A percentile compares a stretch with the other conserved stretches of the same genome.
Evolutionary conservation across 176 grass and related monocot species (phyloP).

Genomic region (Luzula sylvatica): DNA sequence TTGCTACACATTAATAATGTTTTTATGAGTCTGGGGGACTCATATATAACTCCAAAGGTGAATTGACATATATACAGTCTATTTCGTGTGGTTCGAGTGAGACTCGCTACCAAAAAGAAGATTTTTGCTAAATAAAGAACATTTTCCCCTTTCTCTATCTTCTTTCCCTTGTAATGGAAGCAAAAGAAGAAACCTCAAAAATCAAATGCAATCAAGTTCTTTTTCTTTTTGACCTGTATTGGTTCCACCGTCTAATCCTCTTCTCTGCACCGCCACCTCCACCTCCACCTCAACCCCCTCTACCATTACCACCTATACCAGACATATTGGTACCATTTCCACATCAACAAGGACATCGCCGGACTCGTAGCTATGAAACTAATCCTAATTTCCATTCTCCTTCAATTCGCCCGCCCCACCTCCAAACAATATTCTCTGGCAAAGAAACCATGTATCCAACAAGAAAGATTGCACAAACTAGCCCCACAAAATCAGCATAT

Average conservation of each 20-base stretch:
- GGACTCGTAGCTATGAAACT: conserved; percentile 39
- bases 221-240: conserved; percentile 51
- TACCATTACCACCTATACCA: background rate
- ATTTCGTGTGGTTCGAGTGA: too few species aligned
- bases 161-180: conserved; percentile 7
- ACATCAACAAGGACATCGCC: conserved; percentile 33
- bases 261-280: conserved; percentile 7
- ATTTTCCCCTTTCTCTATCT: too few species aligned
- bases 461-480: background rate
- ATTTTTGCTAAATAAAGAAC: too few species aligned
- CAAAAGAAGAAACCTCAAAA: background rate
- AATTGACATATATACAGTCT: too few species aligned
- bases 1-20: too few species aligned
- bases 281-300: background rate
- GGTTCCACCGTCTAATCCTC: conserved; percentile 57
- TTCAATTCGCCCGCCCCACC: conserved; percentile 16
- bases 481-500: too few species aligned
- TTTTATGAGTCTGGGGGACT: too few species aligned
- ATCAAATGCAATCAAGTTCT: conserved; percentile 11
- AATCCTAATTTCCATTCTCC: background rate
- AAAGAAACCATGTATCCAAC: conserved; percentile 33
- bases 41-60: too few species aligned
- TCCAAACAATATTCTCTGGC: conserved; percentile 54
- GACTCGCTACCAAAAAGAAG: too few species aligned
- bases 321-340: background rate